These are phyloP conservation scores for Sphagnurus paluster DNA, from an alignment of 1,284 basidiomycete genomes.

Conservation along the genomic window DNA sequence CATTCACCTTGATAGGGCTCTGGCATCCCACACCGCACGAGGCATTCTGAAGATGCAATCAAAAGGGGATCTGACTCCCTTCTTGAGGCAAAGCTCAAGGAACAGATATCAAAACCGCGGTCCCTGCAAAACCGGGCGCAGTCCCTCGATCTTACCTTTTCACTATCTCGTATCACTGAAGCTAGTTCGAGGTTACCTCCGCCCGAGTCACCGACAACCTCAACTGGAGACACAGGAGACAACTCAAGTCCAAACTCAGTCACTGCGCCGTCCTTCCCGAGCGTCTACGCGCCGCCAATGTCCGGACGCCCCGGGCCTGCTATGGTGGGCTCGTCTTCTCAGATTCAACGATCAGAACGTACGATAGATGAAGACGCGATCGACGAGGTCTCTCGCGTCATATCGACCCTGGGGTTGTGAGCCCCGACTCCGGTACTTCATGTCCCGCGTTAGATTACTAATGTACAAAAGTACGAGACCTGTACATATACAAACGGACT, in stretches of 20 bases:
- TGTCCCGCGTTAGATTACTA: constrained; percentile 9
- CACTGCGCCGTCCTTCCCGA: constrained; percentile 78
- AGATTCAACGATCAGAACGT: constrained; percentile 45
- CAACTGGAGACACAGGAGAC: constrained; percentile 66
- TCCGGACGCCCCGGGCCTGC: constrained; percentile 47
- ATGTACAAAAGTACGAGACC: not conserved
- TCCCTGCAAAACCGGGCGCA: constrained; percentile 79
- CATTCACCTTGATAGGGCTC: constrained; percentile 48
- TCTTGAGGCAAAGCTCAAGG: constrained; percentile 84
- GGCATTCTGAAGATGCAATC: constrained; percentile 69
- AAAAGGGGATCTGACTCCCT: constrained; percentile 88
- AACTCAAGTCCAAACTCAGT: constrained; percentile 74
- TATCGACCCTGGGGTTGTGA: constrained; percentile 76
- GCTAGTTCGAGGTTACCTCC: constrained; percentile 57
- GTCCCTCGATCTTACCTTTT: constrained; percentile 78
- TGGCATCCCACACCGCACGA: constrained; percentile 61
- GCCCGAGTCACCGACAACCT: constrained; percentile 77
- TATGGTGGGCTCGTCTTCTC: constrained; percentile 45
- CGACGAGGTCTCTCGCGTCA: constrained; percentile 75
- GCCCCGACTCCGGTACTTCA: not conserved
- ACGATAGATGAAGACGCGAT: constrained; percentile 60
- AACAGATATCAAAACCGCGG: constrained; percentile 71
- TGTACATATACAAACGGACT: constrained; percentile 19
- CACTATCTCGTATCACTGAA: constrained; percentile 74
- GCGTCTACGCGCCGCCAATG: constrained; percentile 69